Conservation (phyloP, 2,329 filamentous ascomycete species). For the Aplosporella prunicola region DNA sequence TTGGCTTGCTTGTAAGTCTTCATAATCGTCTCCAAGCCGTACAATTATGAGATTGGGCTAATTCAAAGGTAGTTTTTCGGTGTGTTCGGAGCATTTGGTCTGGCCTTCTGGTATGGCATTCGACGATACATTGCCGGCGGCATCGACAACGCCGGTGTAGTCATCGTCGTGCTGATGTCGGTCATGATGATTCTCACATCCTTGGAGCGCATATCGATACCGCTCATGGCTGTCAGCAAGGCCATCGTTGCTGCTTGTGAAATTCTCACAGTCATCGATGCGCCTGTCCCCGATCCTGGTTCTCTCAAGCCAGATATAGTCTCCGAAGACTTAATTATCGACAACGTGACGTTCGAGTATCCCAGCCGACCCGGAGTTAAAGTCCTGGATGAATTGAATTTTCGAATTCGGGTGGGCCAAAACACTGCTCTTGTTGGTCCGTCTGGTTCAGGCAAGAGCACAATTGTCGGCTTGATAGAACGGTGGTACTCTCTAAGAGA, state of each 20-base stretch:
- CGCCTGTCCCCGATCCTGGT: conserved; percentile 20
- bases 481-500: conserved; percentile 59
- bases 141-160: conserved; percentile 21
- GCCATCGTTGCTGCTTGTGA: conserved; percentile 27
- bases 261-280: conserved; percentile 28
- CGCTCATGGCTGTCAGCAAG: conserved; percentile 26
- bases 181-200: conserved; percentile 30
- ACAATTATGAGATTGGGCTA: not conserved
- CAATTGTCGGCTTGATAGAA: conserved; percentile 85
- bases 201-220: conserved; percentile 22
- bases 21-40: too few species aligned
- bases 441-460: conserved; percentile 90
- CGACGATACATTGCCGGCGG: conserved; percentile 24
- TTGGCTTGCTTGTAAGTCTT: not conserved
- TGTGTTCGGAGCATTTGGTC: conserved; percentile 28
- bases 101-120: conserved; percentile 32
- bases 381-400: conserved; percentile 50
- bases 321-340: not conserved
- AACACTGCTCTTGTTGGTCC: conserved; percentile 88
- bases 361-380: conserved; percentile 49
- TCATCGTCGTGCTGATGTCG: conserved; percentile 30
- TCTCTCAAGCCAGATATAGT: conserved; percentile 26
- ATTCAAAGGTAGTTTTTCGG: conserved; percentile 16
- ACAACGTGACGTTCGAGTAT: conserved; percentile 26
- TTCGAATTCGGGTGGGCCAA: conserved; percentile 42